Evolutionary conservation across 2,329 filamentous ascomycete genomes (phyloP).

Genomic region (Sporothrix variecibatus): DNA sequence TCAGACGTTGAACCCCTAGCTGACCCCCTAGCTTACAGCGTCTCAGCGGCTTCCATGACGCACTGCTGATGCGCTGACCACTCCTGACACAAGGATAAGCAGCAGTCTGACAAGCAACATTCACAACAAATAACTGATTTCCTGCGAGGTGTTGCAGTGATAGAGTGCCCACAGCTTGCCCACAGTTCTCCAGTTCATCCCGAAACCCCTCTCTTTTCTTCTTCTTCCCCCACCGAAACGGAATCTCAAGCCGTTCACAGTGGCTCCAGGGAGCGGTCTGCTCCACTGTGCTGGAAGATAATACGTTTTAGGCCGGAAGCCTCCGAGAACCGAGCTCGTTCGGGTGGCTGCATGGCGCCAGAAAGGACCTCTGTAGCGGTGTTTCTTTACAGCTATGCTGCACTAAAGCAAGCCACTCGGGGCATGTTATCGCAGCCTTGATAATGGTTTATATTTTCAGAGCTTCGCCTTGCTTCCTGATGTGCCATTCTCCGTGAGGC

Average conservation of each 20-base stretch:
- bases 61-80: background rate
- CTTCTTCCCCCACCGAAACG: background rate
- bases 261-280: too few species aligned
- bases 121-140: background rate
- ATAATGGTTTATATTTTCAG: background rate
- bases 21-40: background rate
- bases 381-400: background rate
- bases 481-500: background rate
- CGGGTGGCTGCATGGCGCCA: background rate
- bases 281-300: slow-evolving; percentile 4
- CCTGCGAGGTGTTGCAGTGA: background rate
- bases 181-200: background rate
- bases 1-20: background rate
- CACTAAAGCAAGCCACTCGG: background rate
- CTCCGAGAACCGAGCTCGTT: slow-evolving; percentile 21
- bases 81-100: background rate
- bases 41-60: background rate
- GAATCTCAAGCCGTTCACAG: too few species aligned
- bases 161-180: background rate
- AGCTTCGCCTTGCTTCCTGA: background rate
- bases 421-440: slow-evolving; percentile 12
- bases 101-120: background rate
- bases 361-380: background rate
- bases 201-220: background rate
- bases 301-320: slow-evolving; percentile 15